Conservation (phyloP, 2,329 filamentous ascomycete species). For the Cadophora gregata region DNA sequence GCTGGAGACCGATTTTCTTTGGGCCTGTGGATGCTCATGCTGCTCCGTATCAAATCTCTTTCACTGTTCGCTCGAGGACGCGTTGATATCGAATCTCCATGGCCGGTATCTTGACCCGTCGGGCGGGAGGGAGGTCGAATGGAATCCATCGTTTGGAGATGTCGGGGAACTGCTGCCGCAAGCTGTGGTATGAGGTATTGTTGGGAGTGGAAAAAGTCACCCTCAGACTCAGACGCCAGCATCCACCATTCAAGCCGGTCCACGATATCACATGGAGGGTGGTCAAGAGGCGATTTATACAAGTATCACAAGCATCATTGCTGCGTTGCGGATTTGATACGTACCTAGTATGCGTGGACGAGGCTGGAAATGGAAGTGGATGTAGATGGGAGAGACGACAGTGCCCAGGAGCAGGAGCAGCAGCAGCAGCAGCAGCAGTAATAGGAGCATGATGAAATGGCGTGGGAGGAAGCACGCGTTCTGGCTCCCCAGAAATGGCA, state of each 20-base stretch:
- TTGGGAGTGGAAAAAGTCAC: neutral
- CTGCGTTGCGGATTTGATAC: neutral
- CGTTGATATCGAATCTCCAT: conserved; percentile 25
- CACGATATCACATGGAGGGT: neutral
- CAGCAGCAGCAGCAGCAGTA: no score
- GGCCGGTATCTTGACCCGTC: conserved; percentile 24
- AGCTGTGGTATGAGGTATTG: neutral
- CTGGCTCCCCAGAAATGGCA: neutral
- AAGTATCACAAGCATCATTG: neutral
- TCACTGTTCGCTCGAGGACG: conserved; percentile 33
- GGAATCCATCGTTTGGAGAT: conserved; percentile 34
- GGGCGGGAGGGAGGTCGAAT: conserved; percentile 25
- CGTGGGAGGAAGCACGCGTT: neutral
- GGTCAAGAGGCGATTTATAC: neutral
- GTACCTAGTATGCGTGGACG: neutral
- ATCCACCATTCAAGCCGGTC: neutral
- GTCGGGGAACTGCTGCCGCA: neutral
- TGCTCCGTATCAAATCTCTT: conserved; percentile 4
- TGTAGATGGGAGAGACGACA: no score
- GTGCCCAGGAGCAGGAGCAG: no score
- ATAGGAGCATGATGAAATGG: neutral
- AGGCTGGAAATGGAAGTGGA: neutral
- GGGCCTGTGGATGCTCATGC: neutral
- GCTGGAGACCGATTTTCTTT: conserved; percentile 47
- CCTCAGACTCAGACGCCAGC: neutral